phyloP scores from a whole-genome alignment of 1,284 basidiomycete species.

The Malassezia obtusa region DNA sequence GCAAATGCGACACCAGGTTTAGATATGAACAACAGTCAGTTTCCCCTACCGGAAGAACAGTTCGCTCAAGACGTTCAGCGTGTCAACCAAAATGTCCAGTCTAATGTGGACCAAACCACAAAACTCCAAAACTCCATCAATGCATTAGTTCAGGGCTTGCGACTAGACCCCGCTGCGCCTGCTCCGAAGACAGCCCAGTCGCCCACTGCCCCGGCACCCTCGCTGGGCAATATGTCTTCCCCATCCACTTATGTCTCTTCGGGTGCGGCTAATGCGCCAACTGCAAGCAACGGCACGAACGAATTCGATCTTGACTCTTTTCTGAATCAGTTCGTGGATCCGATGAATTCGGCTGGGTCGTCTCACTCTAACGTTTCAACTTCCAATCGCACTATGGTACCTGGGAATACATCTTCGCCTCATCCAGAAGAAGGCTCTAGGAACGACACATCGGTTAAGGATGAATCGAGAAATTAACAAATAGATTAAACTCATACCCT shows the following conservation, averaged over 20 bases:
- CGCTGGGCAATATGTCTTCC: neutral
- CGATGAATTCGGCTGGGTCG: neutral
- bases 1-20: neutral
- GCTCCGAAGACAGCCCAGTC: neutral
- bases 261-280: neutral
- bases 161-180: conserved; percentile 51
- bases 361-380: neutral
- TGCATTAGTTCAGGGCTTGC: conserved; percentile 62
- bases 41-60: conserved; percentile 5
- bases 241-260: neutral
- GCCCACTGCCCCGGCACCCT: neutral
- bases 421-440: neutral
- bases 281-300: neutral
- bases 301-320: conserved; percentile 42
- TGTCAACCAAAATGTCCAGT: conserved; percentile 54
- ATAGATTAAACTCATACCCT: no score
- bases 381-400: neutral
- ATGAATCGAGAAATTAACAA: no score
- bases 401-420: neutral
- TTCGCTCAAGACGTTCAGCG: conserved; percentile 52
- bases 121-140: conserved; percentile 64
- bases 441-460: no score
- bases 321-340: conserved; percentile 35
- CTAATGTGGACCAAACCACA: conserved; percentile 64
- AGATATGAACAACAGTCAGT: neutral